These are phyloP conservation scores for Hippophae gyantsensis DNA, from an alignment of 306 rosid species.

Conservation along the genomic window DNA sequence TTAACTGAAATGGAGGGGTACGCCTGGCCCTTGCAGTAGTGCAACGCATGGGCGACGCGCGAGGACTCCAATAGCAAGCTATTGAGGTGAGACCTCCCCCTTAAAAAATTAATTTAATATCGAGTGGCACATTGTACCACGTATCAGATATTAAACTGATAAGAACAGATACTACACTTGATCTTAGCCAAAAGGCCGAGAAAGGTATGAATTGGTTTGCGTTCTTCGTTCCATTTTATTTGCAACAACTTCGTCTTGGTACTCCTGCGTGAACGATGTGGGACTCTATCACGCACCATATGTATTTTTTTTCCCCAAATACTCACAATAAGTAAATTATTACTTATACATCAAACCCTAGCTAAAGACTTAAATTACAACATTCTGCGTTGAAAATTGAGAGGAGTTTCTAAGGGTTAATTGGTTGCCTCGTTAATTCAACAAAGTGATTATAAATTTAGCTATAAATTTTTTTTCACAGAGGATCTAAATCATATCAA, in stretches of 20 bases:
- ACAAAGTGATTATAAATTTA: too few species aligned
- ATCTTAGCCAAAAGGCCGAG: background rate
- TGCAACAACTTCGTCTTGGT: background rate
- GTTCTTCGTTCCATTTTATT: background rate
- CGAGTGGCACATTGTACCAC: background rate
- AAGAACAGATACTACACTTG: background rate
- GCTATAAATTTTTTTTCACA: too few species aligned
- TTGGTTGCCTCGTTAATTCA: too few species aligned
- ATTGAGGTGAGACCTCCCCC: background rate
- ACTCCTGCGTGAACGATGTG: background rate
- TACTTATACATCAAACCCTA: too few species aligned
- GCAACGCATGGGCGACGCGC: background rate
- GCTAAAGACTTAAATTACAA: too few species aligned
- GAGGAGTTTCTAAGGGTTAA: too few species aligned
- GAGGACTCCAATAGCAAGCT: background rate
- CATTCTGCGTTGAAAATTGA: too few species aligned
- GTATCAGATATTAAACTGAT: conserved; percentile 1
- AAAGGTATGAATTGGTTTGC: background rate
- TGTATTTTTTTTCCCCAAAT: too few species aligned
- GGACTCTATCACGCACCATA: background rate
- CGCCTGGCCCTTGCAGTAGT: background rate
- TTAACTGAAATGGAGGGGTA: background rate
- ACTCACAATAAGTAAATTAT: too few species aligned
- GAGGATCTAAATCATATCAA: too few species aligned
- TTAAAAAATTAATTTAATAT: background rate